Base-by-base conservation (phyloP, 2,329 filamentous ascomycete species). In the Paraphaeosphaeria minitans region DNA sequence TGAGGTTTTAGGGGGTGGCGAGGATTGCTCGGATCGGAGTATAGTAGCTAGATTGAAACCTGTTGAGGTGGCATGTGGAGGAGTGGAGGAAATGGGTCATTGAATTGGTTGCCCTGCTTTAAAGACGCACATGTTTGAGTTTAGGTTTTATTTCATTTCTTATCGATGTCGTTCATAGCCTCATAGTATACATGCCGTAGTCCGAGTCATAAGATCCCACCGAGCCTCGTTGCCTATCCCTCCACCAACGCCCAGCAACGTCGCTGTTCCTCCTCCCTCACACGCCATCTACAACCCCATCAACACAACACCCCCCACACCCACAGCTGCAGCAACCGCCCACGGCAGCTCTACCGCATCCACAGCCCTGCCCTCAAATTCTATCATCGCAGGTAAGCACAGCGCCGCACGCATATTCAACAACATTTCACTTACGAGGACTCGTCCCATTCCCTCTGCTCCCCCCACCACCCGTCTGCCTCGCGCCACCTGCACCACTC, bases 391-490 rank as follows among this genome's bases (percentile, higher is more conserved):
- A 21, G 29, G 24, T 51, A 41, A 51, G 33, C 48, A 39, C 33
- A 51, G 7, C 48, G 16, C 12, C 33, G 19, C 48, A n/a, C 33
- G 27, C 31, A 35, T 7, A 19, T 9, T 6, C 29, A 4, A 31
- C 29, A 6, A 4, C 5, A 9, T 14, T 14, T 39, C 21, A 51
- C 48, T 27, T 41, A 51, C 48, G 31, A 22, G 48, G 48, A 16
- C 12, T n/a, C 12, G 45, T 48, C 2, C 27, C 27, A 16, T 48
- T 48, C 6, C 27, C 27, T 33, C 53, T 62, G 21, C 67, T 67
- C 7, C 24, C 19, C 65, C 27, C 12, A 21, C 66, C 61, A 16
- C 64, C 67, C n/a, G 63, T 68, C n/a, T 58, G 49, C 22, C 21
- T 27, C 12, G 42, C 42, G 12, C 42, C 67, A 14, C 62, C 57